Evolutionary conservation across 768 basidiomycete species (phyloP).

Genomic region (Obba rivulosa): DNA sequence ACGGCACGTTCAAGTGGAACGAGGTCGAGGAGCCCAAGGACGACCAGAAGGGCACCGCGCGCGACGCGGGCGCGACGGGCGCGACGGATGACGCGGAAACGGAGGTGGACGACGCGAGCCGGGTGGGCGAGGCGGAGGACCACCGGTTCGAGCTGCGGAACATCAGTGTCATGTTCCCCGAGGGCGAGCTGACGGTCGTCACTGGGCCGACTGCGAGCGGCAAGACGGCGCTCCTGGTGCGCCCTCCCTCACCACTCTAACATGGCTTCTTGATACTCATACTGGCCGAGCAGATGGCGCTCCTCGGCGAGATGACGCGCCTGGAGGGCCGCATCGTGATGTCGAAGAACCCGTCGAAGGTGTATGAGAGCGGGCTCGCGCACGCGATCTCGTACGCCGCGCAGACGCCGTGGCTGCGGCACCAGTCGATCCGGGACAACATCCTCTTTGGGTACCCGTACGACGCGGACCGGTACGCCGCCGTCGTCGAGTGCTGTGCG

Average conservation of each 20-base stretch:
- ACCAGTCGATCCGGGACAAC: constrained; percentile 51
- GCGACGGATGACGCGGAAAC: constrained; percentile 15
- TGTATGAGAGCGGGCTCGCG: constrained; percentile 58
- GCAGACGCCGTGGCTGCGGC: constrained; percentile 42
- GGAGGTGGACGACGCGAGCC: constrained; percentile 12
- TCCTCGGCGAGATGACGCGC: constrained; percentile 68
- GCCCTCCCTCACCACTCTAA: constrained; percentile 16
- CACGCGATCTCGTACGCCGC: constrained; percentile 44
- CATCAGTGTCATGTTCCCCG: constrained; percentile 65
- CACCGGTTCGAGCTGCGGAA: constrained; percentile 64
- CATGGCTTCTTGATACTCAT: constrained; percentile 15
- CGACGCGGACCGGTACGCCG: constrained; percentile 68
- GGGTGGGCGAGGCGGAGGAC: constrained; percentile 24
- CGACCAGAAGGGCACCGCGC: constrained; percentile 18
- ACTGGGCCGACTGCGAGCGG: constrained; percentile 80
- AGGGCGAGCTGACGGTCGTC: constrained; percentile 63
- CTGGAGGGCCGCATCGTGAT: constrained; percentile 54
- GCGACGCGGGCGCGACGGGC: constrained; percentile 6
- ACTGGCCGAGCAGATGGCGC: constrained; percentile 51
- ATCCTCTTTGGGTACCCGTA: constrained; percentile 52
- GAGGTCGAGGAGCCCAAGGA: constrained; percentile 35
- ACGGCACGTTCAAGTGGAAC: constrained; percentile 55
- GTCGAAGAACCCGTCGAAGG: constrained; percentile 54
- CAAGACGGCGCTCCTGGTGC: constrained; percentile 72
- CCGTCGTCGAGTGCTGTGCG: constrained; percentile 82